Percentiles rank a stretch among this genome's conserved stretches.
These are phyloP conservation scores for Dryas octopetala DNA, from an alignment of 306 rosid genomes.

Conservation along the genomic window DNA sequence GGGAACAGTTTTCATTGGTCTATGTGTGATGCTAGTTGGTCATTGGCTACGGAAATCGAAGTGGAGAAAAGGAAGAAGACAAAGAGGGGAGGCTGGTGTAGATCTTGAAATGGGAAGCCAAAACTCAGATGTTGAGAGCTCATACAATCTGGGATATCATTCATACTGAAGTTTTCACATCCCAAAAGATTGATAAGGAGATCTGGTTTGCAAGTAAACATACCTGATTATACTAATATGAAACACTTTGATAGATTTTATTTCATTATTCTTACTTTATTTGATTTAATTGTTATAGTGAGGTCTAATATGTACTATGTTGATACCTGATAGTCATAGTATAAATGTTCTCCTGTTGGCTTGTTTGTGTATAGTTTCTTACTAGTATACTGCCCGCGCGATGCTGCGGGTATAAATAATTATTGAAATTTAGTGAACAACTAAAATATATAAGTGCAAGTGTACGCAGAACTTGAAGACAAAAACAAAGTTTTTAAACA, in stretches of 20 bases:
- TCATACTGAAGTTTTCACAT: constrained; percentile 42
- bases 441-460: too few species aligned
- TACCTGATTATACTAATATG: background rate
- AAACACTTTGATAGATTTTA: background rate
- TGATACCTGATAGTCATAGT: background rate
- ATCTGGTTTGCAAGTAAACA: background rate
- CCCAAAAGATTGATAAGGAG: background rate
- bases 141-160: constrained; percentile 51
- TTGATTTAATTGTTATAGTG: background rate
- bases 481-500: too few species aligned
- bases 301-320: background rate
- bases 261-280: background rate
- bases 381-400: too few species aligned
- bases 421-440: too few species aligned
- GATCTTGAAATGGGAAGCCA: constrained; percentile 45
- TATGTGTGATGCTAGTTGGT: constrained; percentile 43
- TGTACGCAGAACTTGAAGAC: too few species aligned
- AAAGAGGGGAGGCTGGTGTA: constrained; percentile 26
- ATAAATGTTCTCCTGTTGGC: background rate
- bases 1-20: constrained; percentile 48
- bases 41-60: constrained; percentile 50
- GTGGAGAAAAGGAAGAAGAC: constrained; percentile 46
- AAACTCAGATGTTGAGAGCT: constrained; percentile 65
- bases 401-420: too few species aligned
- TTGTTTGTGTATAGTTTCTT: background rate